These are phyloP conservation scores for Rhizoctonia solani DNA, from an alignment of 1,284 basidiomycete species.

Conservation along the genomic window DNA sequence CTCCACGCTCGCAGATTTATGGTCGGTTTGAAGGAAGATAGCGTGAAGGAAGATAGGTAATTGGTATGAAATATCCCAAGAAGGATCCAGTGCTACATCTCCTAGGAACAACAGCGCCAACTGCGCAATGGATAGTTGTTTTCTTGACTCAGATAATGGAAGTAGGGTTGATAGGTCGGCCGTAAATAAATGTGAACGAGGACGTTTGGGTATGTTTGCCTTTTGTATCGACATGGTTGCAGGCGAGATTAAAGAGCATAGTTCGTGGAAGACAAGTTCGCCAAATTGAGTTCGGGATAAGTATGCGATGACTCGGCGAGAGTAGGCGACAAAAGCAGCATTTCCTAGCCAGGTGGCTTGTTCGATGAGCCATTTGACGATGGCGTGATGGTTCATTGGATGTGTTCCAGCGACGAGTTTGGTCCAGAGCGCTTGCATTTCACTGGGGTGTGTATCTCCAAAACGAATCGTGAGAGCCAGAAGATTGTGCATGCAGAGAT, in stretches of 20 bases:
- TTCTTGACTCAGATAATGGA: slow-evolving; percentile 27
- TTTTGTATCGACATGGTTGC: slow-evolving; percentile 33
- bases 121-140: slow-evolving; percentile 72
- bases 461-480: slow-evolving; percentile 84
- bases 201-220: slow-evolving; percentile 43
- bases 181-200: slow-evolving; percentile 44
- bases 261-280: slow-evolving; percentile 75
- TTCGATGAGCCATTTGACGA: slow-evolving; percentile 83
- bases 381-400: slow-evolving; percentile 75
- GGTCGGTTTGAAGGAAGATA: slow-evolving; percentile 83
- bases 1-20: slow-evolving; percentile 70
- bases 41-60: slow-evolving; percentile 80
- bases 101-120: slow-evolving; percentile 86
- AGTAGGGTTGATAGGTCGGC: slow-evolving; percentile 35
- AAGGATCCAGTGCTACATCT: slow-evolving; percentile 78
- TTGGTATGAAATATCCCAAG: slow-evolving; percentile 72
- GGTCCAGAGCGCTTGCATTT: slow-evolving; percentile 81
- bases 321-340: slow-evolving; percentile 75
- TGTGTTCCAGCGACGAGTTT: slow-evolving; percentile 72
- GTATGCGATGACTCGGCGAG: slow-evolving; percentile 82
- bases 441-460: slow-evolving; percentile 76
- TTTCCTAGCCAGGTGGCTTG: slow-evolving; percentile 85
- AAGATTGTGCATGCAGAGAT: slow-evolving; percentile 77
- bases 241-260: slow-evolving; percentile 82
- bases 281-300: slow-evolving; percentile 80